Evolutionary conservation across 441 rosid genomes (phyloP).

Genomic region (Pelargonium myrrhifolium): DNA sequence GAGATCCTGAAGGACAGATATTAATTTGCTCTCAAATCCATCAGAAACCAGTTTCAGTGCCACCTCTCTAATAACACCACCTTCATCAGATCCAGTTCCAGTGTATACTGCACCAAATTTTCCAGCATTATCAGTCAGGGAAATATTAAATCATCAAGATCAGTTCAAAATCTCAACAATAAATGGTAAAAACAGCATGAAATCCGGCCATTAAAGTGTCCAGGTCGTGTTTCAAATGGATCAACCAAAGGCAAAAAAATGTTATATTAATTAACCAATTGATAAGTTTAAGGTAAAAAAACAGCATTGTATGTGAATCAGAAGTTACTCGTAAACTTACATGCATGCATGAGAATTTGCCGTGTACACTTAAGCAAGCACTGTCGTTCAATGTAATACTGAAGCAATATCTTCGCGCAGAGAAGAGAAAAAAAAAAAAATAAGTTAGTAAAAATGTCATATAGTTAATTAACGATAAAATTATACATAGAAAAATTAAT

Average conservation of each 20-base stretch:
- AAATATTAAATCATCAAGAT: slow-evolving; percentile 7
- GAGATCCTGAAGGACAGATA: slow-evolving; percentile 50
- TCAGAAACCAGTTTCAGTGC: slow-evolving; percentile 63
- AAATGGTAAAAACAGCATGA: slow-evolving; percentile 4
- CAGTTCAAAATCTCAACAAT: slow-evolving; percentile 8
- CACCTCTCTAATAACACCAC: slow-evolving; percentile 37
- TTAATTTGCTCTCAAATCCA: slow-evolving; percentile 69
- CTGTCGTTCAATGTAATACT: slow-evolving; percentile 86
- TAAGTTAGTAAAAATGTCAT: background rate
- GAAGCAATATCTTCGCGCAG: slow-evolving; percentile 59
- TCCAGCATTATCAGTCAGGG: slow-evolving; percentile 4
- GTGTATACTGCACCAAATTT: slow-evolving; percentile 48
- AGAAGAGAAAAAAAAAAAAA: slow-evolving; percentile 14
- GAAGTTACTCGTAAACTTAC: slow-evolving; percentile 41
- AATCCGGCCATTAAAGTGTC: background rate
- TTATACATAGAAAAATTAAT: background rate
- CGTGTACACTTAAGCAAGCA: slow-evolving; percentile 94
- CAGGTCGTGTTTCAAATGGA: slow-evolving; percentile 6
- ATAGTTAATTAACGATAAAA: background rate
- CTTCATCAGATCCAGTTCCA: slow-evolving; percentile 42
- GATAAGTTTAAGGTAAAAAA: background rate
- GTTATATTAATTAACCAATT: background rate
- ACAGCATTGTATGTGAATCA: slow-evolving; percentile 3
- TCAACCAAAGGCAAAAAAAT: background rate
- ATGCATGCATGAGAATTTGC: slow-evolving; percentile 65